Evolutionary conservation across 805 yeast genomes (phyloP), one percentile per base, ranked within the genome.

Genomic region (Candida fluviatilis): DNA sequence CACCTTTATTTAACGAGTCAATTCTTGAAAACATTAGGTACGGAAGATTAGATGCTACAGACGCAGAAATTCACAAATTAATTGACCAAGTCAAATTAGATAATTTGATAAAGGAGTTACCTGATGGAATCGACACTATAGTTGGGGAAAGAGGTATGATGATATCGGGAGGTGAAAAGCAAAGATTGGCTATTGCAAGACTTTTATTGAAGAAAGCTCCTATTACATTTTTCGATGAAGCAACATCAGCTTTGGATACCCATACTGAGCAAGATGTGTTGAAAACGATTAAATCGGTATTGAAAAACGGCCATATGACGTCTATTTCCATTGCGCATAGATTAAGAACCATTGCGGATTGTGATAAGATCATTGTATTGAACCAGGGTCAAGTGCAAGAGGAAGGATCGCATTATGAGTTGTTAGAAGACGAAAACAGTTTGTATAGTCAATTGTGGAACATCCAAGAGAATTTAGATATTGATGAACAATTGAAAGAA

Each of bases 111-210:
- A 49, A 58, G 4, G 85, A 81, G 31, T 62, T 93, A 34, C 98
- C 99, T 0, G 84, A 85, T 11, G 96, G 97, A 1, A 67, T 76
- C 29, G 69, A 83, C 19, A 93, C 98, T 0, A 70, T 86, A 41
- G 99, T 93, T 13, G 99, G 99, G 35, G 99, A 93, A 60, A 71
- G 95, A 55, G 99, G 99, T n/a, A 74, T 93, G 75, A 93, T 93
- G 99, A 90, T 93, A 34, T 88, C 96, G 18, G 99, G 99, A n/a
- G 99, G 99, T 43, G 99, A 93, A 58, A 90, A 93, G 58, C 99
- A 93, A 62, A 69, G 99, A 45, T 69, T 93, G 31, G 98, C 99
- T 0, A 88, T 93, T 47, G 93, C 97, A 1, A 73, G 99, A 46
- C 76, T 93, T n/a, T 60, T 93, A 31, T 64, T 93, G 49, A 93